Evolutionary conservation across 2,329 filamentous ascomycete genomes (phyloP).

Genomic region (Colletotrichum tofieldiae): DNA sequence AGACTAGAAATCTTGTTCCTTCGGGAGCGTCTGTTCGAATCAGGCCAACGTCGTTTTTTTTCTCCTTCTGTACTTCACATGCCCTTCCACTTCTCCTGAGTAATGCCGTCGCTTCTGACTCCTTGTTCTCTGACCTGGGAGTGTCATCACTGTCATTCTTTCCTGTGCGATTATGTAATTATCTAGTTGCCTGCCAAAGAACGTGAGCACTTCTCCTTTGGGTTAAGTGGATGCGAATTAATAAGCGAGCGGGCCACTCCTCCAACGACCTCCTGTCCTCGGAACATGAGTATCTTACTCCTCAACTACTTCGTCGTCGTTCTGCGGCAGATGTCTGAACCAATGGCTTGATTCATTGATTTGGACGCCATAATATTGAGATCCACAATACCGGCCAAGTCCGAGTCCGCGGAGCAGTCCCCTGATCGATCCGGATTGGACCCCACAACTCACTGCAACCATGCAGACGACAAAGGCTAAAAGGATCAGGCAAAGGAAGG

Average conservation of each 20-base stretch:
- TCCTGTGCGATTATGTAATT: no score
- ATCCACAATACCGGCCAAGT: background rate
- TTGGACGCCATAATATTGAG: no score
- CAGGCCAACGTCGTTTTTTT: conserved; percentile 23
- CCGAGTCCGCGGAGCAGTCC: background rate
- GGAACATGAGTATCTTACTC: background rate
- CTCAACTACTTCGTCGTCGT: background rate
- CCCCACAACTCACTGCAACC: background rate
- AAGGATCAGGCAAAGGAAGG: conserved; percentile 32
- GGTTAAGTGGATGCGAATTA: background rate
- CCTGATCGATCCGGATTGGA: background rate
- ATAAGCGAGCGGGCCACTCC: background rate
- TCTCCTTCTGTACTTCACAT: background rate
- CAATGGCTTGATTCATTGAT: no score
- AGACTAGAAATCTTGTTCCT: conserved; percentile 31
- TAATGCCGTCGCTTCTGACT: background rate
- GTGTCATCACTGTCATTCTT: no score
- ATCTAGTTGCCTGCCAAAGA: background rate
- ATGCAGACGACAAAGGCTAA: conserved; percentile 25
- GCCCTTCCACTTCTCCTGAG: background rate
- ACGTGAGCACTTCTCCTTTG: background rate
- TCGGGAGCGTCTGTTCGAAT: conserved; percentile 31
- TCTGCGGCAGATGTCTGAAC: no score
- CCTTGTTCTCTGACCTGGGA: background rate
- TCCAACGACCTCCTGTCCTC: background rate